These are phyloP conservation scores for Boechera stricta DNA, from an alignment of 345 rosid species.

Conservation along the genomic window DNA sequence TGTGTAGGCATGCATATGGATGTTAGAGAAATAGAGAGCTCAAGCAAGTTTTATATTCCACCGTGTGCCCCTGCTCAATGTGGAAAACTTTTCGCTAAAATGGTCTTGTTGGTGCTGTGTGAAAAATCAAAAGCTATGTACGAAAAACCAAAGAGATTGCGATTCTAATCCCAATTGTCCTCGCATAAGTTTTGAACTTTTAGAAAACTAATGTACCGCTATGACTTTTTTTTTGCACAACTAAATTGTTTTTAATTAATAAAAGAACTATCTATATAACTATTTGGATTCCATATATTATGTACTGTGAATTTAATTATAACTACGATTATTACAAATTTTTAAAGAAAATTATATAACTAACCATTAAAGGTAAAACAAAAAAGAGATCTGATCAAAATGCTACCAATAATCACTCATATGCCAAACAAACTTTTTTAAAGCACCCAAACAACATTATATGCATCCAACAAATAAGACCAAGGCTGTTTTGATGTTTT, in stretches of 20 bases:
- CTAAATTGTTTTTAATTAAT: background rate
- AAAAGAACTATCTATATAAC: background rate
- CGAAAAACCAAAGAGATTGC: background rate
- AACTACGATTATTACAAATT: background rate
- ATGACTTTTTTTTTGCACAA: background rate
- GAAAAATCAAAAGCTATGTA: background rate
- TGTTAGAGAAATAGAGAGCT: conserved; percentile 12
- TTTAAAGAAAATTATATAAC: too few relatives aligned
- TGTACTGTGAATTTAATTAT: background rate
- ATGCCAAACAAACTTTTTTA: too few relatives aligned
- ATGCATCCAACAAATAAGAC: too few relatives aligned
- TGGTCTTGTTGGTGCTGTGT: conserved; percentile 30
- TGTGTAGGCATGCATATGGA: conserved; percentile 20
- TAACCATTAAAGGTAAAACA: too few relatives aligned
- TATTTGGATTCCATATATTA: background rate
- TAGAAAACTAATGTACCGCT: background rate
- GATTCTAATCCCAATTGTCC: conserved; percentile 1
- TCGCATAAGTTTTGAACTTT: background rate
- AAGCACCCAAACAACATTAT: too few relatives aligned
- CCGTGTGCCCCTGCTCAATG: background rate
- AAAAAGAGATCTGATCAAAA: too few relatives aligned
- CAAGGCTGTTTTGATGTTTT: too few relatives aligned
- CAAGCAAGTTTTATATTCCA: conserved; percentile 13
- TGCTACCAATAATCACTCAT: too few relatives aligned
- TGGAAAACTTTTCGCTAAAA: background rate